Conservation (phyloP, 768 basidiomycete genomes). For the Sarcomyxa edulis region DNA sequence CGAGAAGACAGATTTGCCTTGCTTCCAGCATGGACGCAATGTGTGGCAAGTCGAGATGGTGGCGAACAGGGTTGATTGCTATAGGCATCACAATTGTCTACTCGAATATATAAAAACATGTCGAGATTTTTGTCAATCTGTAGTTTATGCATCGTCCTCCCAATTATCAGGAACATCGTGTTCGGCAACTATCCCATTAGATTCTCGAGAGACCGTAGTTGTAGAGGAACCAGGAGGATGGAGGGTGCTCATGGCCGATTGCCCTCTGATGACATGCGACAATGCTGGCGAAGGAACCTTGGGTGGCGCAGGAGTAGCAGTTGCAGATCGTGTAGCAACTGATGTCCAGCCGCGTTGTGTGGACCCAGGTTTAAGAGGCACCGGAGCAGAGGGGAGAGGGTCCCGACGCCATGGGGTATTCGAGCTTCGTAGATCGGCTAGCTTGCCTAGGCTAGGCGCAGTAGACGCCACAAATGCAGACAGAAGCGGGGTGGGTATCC, state of each 20-base stretch:
- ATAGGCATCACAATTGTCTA: too few species aligned
- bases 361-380: slow-evolving; percentile 9
- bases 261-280: not conserved
- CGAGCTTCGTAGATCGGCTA: slow-evolving; percentile 39
- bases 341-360: slow-evolving; percentile 20
- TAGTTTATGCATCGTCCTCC: slow-evolving; percentile 43
- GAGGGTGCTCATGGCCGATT: not conserved
- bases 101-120: not conserved
- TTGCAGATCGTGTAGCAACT: slow-evolving; percentile 9
- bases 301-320: slow-evolving; percentile 9
- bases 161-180: slow-evolving; percentile 44
- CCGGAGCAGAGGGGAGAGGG: not conserved
- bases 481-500: slow-evolving; percentile 68
- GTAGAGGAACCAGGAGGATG: not conserved
- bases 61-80: too few species aligned
- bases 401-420: not conserved
- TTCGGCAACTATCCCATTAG: not conserved
- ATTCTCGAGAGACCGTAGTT: not conserved
- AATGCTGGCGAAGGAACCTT: slow-evolving; percentile 7
- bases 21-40: too few species aligned
- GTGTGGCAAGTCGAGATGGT: too few species aligned
- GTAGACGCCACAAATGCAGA: slow-evolving; percentile 37
- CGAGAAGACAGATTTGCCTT: too few species aligned
- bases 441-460: slow-evolving; percentile 45
- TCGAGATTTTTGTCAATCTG: not conserved